Conservation (phyloP, 768 basidiomycete species). For the Termitomyces eurrhizus region DNA sequence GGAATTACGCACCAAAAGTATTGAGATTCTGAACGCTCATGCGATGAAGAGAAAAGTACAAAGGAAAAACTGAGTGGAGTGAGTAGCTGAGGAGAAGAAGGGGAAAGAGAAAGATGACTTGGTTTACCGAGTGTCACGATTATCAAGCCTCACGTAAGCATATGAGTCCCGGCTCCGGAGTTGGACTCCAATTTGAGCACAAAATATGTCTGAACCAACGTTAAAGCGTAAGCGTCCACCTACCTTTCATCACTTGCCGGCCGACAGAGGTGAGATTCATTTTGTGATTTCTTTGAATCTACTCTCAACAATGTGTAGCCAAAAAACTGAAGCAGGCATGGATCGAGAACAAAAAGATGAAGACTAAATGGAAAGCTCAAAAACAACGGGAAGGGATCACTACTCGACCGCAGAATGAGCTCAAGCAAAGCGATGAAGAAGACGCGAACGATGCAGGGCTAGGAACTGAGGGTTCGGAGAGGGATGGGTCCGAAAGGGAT, state of each 20-base stretch:
- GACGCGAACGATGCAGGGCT: conserved; percentile 15
- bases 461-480: conserved; percentile 14
- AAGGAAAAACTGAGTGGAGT: conserved; percentile 42
- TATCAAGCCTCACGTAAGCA: conserved; percentile 23
- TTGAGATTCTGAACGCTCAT: conserved; percentile 95
- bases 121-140: conserved; percentile 14
- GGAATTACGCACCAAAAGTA: conserved; percentile 58
- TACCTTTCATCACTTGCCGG: conserved; percentile 65
- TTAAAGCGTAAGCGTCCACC: conserved; percentile 60
- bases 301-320: conserved; percentile 39
- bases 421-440: conserved; percentile 5
- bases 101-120: conserved; percentile 15
- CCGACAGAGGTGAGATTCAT: conserved; percentile 47
- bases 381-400: conserved; percentile 45
- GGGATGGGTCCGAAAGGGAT: conserved; percentile 14
- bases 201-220: conserved; percentile 18
- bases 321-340: conserved; percentile 79
- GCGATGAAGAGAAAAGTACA: conserved; percentile 54
- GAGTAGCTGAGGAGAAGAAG: conserved; percentile 26
- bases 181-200: not conserved
- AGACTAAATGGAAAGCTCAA: conserved; percentile 72
- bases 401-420: conserved; percentile 17
- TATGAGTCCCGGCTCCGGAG: not conserved
- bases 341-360: conserved; percentile 73
- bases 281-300: not conserved